Evolutionary conservation across 2,329 filamentous ascomycete species (phyloP).

Genomic region (Rhytidhysteron rufulum): DNA sequence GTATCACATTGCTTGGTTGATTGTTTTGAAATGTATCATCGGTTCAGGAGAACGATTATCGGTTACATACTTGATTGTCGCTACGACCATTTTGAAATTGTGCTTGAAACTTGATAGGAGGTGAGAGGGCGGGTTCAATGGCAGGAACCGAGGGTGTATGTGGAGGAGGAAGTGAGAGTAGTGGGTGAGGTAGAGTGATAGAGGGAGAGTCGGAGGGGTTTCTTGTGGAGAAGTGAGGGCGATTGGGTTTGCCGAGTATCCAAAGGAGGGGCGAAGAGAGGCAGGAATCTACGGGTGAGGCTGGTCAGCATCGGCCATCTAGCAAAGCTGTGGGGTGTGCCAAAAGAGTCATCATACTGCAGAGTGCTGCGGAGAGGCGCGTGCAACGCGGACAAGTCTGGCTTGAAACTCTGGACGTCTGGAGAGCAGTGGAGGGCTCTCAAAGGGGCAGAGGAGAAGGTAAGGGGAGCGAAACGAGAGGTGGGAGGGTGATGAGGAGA

Average conservation of each 20-base stretch:
- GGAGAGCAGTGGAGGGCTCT: slow-evolving; percentile 27
- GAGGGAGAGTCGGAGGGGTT: neutral
- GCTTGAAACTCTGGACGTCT: slow-evolving; percentile 38
- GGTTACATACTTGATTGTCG: slow-evolving; percentile 42
- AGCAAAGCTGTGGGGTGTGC: slow-evolving; percentile 17
- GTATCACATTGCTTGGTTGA: too few relatives aligned
- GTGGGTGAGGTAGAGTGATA: too few relatives aligned
- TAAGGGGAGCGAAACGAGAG: slow-evolving; percentile 19
- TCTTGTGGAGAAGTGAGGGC: slow-evolving; percentile 16
- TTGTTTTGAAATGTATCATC: too few relatives aligned
- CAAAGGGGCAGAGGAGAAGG: slow-evolving; percentile 21
- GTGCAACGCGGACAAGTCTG: slow-evolving; percentile 32
- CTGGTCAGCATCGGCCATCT: slow-evolving; percentile 22
- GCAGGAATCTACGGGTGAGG: slow-evolving; percentile 21
- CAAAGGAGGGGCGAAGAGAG: slow-evolving; percentile 33
- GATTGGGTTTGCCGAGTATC: slow-evolving; percentile 20
- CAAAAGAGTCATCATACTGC: slow-evolving; percentile 25
- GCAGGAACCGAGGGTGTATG: too few relatives aligned
- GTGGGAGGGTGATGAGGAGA: slow-evolving; percentile 6
- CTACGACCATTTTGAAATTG: slow-evolving; percentile 34
- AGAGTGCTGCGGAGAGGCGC: slow-evolving; percentile 26
- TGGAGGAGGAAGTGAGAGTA: too few relatives aligned
- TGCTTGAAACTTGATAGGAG: too few relatives aligned
- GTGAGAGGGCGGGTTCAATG: slow-evolving; percentile 1
- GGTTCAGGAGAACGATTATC: too few relatives aligned